Percentiles rank a stretch among this genome's conserved stretches.
These are phyloP conservation scores for Yarrowia yakushimensis DNA, from an alignment of 805 yeast species.

Conservation along the genomic window DNA sequence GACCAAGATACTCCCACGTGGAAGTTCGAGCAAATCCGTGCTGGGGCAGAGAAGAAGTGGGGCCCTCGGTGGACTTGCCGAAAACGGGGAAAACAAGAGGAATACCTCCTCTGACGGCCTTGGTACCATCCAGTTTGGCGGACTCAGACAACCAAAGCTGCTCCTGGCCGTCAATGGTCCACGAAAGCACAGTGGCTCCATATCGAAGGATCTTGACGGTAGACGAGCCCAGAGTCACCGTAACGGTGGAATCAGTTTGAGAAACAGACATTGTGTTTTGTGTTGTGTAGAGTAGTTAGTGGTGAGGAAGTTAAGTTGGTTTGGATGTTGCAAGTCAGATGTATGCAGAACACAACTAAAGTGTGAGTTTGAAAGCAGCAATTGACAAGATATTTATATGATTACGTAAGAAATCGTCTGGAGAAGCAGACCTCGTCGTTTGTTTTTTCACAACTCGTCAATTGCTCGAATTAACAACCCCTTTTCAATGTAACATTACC, in stretches of 20 bases:
- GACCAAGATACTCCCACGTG: slow-evolving; percentile 92
- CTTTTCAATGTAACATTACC: too few relatives aligned
- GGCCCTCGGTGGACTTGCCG: slow-evolving; percentile 65
- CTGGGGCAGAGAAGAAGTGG: slow-evolving; percentile 72
- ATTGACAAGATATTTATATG: too few relatives aligned
- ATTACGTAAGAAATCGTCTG: too few relatives aligned
- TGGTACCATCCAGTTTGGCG: slow-evolving; percentile 85
- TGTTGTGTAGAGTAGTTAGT: not conserved
- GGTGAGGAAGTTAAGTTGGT: too few relatives aligned
- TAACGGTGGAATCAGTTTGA: slow-evolving; percentile 60
- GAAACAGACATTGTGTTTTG: slow-evolving; percentile 61
- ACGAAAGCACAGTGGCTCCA: slow-evolving; percentile 86
- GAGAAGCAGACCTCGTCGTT: too few relatives aligned
- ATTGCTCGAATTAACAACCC: too few relatives aligned
- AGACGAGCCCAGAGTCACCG: slow-evolving; percentile 55
- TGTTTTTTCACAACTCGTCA: too few relatives aligned
- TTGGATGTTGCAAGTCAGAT: too few relatives aligned
- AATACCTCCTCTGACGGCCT: slow-evolving; percentile 96
- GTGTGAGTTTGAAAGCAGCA: too few relatives aligned
- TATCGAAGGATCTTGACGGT: slow-evolving; percentile 67
- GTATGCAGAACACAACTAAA: too few relatives aligned
- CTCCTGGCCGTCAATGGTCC: slow-evolving; percentile 70
- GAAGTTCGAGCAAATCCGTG: slow-evolving; percentile 95
- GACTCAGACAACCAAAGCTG: slow-evolving; percentile 64
- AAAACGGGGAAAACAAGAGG: slow-evolving; percentile 89